Evolutionary conservation across 129 eudicot genomes (phyloP).

Genomic region (Dittrichia graveolens): DNA sequence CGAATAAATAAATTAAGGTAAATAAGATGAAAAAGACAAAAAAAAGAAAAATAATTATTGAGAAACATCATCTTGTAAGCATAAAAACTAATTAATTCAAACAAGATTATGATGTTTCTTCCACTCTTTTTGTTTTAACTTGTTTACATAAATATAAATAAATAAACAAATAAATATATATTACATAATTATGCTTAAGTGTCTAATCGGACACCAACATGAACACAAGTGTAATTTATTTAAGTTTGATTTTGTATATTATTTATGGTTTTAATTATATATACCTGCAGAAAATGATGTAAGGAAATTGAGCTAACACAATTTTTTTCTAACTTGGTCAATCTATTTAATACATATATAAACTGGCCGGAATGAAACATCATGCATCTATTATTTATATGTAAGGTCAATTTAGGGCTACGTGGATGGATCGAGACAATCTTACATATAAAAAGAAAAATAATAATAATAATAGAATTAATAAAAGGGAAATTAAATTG

Average conservation of each 20-base stretch:
- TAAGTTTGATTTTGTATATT: not conserved
- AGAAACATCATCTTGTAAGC: conserved; percentile 25
- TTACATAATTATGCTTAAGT: conserved; percentile 16
- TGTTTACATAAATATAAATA: not conserved
- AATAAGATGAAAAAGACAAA: conserved; percentile 5
- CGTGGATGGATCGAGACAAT: too few species aligned
- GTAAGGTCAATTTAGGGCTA: too few species aligned
- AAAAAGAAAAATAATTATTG: not conserved
- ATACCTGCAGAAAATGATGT: conserved; percentile 33
- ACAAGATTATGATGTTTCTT: conserved; percentile 21
- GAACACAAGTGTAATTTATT: conserved; percentile 19
- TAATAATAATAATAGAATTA: too few species aligned
- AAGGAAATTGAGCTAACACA: conserved; percentile 32
- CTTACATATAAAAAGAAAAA: too few species aligned
- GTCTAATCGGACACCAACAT: conserved; percentile 33
- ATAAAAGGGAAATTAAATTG: too few species aligned
- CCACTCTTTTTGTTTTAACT: not conserved
- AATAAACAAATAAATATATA: conserved; percentile 9
- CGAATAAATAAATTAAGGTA: not conserved
- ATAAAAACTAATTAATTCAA: conserved; percentile 5
- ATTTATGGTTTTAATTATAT: conserved; percentile 10
- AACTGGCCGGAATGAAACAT: not conserved
- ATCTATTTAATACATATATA: conserved; percentile 15
- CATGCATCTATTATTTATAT: not conserved
- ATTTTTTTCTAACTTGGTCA: conserved; percentile 29